Conservation (phyloP, 2,329 filamentous ascomycete species). For the Volutella citrinella region DNA sequence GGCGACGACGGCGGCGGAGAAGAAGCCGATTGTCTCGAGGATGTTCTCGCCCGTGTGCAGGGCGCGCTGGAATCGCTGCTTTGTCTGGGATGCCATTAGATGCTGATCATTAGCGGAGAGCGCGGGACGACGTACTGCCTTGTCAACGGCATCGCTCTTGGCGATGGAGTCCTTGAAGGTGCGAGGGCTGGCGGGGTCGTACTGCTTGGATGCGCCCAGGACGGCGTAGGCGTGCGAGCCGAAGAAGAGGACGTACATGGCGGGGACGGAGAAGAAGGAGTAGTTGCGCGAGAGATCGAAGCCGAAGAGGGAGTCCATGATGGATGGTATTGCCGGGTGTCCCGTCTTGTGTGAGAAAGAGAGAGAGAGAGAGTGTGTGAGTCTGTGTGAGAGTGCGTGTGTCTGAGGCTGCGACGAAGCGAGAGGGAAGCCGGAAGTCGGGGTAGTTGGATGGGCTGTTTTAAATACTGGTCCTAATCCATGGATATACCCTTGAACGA, state of each 20-base stretch:
- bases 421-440: too few species aligned
- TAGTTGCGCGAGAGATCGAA: constrained; percentile 35
- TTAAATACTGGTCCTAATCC: too few species aligned
- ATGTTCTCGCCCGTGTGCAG: constrained; percentile 47
- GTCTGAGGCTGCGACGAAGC: too few species aligned
- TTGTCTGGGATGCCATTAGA: constrained; percentile 32
- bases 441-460: too few species aligned
- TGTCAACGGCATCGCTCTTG: constrained; percentile 31
- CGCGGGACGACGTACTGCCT: constrained; percentile 18
- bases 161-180: constrained; percentile 27
- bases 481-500: too few species aligned
- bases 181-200: constrained; percentile 39
- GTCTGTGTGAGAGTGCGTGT: not conserved
- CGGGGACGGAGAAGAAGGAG: constrained; percentile 29
- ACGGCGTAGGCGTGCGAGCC: constrained; percentile 35
- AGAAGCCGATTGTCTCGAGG: constrained; percentile 43
- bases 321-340: constrained; percentile 8
- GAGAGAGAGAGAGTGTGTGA: too few species aligned
- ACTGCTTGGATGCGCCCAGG: constrained; percentile 28
- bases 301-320: constrained; percentile 30
- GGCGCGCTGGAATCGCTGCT: constrained; percentile 52
- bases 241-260: not conserved
- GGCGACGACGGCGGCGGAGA: constrained; percentile 41
- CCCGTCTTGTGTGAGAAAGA: too few species aligned
- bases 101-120: not conserved